These are phyloP conservation scores for Gossypium mustelinum DNA, from an alignment of 345 rosid species.

Conservation along the genomic window DNA sequence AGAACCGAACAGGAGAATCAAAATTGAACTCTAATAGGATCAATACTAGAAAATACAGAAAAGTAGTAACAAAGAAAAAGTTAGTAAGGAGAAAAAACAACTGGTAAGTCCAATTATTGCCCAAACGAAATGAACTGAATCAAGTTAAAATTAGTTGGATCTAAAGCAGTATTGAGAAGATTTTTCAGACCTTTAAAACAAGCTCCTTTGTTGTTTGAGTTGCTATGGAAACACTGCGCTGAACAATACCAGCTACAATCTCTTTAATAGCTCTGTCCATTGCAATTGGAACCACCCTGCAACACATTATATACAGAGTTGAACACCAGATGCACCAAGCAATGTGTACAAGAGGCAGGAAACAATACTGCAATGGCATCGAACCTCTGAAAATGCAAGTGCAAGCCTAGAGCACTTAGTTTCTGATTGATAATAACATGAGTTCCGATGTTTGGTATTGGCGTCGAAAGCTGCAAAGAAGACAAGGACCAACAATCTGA, in stretches of 20 bases:
- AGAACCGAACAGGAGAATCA: neutral
- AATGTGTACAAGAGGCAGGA: constrained; percentile 3
- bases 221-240: constrained; percentile 96
- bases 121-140: neutral
- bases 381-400: constrained; percentile 90
- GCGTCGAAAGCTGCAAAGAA: constrained; percentile 55
- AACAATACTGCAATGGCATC: constrained; percentile 17
- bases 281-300: constrained; percentile 83
- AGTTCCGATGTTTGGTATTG: constrained; percentile 70
- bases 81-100: neutral
- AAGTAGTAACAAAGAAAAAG: neutral
- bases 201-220: constrained; percentile 98
- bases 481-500: constrained; percentile 16
- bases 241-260: constrained; percentile 86
- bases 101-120: neutral
- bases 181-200: constrained; percentile 74
- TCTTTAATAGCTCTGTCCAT: constrained; percentile 98
- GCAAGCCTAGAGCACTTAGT: constrained; percentile 60
- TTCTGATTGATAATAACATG: constrained; percentile 84
- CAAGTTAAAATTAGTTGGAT: neutral
- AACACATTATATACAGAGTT: neutral
- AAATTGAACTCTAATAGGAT: neutral
- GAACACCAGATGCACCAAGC: neutral
- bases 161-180: neutral
- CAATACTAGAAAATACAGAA: neutral